These are phyloP conservation scores for Cercospora sp. DNA, from an alignment of 2,329 filamentous ascomycete genomes.

Conservation along the genomic window DNA sequence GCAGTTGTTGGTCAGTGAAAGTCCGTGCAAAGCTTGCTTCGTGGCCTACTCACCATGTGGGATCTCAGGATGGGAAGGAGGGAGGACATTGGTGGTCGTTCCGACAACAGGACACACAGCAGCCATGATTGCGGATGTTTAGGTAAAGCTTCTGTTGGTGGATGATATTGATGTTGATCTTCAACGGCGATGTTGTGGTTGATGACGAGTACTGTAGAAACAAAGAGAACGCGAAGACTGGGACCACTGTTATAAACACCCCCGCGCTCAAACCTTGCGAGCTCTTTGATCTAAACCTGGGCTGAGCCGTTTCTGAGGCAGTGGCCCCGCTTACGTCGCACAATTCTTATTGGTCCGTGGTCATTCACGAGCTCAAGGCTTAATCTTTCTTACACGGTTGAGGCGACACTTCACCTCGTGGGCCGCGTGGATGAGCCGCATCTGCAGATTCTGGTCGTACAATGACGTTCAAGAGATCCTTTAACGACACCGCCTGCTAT, in stretches of 20 bases:
- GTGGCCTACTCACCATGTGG: constrained; percentile 17
- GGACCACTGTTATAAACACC: constrained; percentile 5
- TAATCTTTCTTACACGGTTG: neutral
- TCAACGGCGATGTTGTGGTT: neutral
- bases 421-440: neutral
- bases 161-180: neutral
- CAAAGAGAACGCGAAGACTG: constrained; percentile 4
- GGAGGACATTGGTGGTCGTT: constrained; percentile 47
- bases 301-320: neutral
- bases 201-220: neutral
- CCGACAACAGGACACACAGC: constrained; percentile 30
- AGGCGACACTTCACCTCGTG: constrained; percentile 4
- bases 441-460: neutral
- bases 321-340: constrained; percentile 11
- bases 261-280: constrained; percentile 5
- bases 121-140: constrained; percentile 15
- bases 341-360: constrained; percentile 11
- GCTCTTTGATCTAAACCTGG: constrained; percentile 11
- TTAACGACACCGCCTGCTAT: neutral
- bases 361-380: neutral
- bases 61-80: constrained; percentile 45
- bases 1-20: neutral
- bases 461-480: neutral
- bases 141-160: neutral
- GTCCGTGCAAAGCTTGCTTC: neutral